Base-by-base conservation (phyloP, 2,329 filamentous ascomycete genomes). In the Venturiaceae sp. region DNA sequence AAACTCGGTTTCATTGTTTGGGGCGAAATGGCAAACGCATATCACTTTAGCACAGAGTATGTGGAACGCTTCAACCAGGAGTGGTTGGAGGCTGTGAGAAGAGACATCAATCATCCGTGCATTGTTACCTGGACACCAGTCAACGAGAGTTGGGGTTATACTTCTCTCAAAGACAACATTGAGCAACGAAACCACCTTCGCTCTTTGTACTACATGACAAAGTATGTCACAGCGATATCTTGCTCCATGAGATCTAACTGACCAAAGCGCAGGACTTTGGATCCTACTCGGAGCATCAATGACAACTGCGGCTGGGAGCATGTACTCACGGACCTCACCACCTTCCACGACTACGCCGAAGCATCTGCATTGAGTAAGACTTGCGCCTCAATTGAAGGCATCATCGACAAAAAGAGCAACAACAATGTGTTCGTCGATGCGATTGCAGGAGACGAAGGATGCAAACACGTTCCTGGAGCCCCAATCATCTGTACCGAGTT, bases 281-380 rank as follows among this genome's bases (percentile, higher is more conserved):
- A 90, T 63, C 80, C 84, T 0, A 85, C 83, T 0, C 74, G 86
- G 26, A 75, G 89, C 8, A 73, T 90, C 39, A 77, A 87, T 67
- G 74, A 84, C 1, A 81, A 79, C 0, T 82, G 77, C 0, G 86
- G 86, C 0, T 90, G 86, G 86, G 83, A 87, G 65, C 84, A 87
- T 62, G 83, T 87, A 5, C 64, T 75, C 11, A 84, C 81, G 0
- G 84, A 87, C 63, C 71, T 87, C 2, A 82, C 80, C 26, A 86
- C 84, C 0, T 88, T 85, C 73, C 85, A 87, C 67, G 84, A 87
- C 68, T 88, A 87, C 66, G 74, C 76, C 19, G 84, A 87, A 64
- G 81, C 75, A 0, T 73, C 78, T 0, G 78, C 76, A 23, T 75
- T 88, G 6, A 73, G 77, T 5, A 72, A 77, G 60, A 81, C 80